Percentiles rank a stretch among this genome's conserved stretches.
These are phyloP conservation scores for Trichocladium antarcticum DNA, from an alignment of 495 filamentous ascomycete species.

Conservation along the genomic window DNA sequence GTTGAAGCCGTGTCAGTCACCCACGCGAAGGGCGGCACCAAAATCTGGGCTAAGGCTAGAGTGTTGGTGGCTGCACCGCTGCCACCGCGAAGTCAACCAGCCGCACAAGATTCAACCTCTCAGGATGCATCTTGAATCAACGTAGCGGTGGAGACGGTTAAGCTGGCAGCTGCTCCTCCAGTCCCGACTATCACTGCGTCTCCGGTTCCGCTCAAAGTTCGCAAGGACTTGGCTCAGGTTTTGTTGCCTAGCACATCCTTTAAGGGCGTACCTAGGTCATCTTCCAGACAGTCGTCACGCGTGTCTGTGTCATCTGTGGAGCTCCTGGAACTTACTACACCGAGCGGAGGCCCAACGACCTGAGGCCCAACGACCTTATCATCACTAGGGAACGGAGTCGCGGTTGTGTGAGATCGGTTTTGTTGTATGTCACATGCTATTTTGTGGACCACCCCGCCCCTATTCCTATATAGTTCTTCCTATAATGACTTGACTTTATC, in stretches of 20 bases:
- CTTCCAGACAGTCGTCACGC: neutral
- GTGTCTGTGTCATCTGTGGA: neutral
- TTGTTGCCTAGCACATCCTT: neutral
- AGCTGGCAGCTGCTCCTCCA: neutral
- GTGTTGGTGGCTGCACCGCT: constrained; percentile 1
- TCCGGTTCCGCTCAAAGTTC: neutral
- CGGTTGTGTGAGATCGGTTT: too few species aligned
- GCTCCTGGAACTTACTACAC: neutral
- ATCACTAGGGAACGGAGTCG: too few species aligned
- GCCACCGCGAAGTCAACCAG: neutral
- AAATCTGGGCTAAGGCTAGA: constrained; percentile 4
- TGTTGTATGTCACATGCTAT: too few species aligned
- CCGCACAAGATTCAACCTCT: neutral
- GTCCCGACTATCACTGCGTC: too few species aligned
- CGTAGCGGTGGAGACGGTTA: neutral
- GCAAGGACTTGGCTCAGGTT: neutral
- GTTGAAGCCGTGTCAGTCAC: neutral
- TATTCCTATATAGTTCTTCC: too few species aligned
- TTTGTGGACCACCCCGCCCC: too few species aligned
- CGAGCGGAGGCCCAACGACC: too few species aligned
- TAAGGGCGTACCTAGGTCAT: neutral
- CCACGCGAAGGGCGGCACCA: neutral
- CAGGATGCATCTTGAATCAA: neutral
- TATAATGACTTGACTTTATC: too few species aligned
- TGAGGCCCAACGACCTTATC: too few species aligned